A percentile compares a stretch with the other conserved stretches of the same genome.
These are phyloP conservation scores for Pilatotrama ljubarskyi DNA, from an alignment of 768 basidiomycete species.

Conservation along the genomic window DNA sequence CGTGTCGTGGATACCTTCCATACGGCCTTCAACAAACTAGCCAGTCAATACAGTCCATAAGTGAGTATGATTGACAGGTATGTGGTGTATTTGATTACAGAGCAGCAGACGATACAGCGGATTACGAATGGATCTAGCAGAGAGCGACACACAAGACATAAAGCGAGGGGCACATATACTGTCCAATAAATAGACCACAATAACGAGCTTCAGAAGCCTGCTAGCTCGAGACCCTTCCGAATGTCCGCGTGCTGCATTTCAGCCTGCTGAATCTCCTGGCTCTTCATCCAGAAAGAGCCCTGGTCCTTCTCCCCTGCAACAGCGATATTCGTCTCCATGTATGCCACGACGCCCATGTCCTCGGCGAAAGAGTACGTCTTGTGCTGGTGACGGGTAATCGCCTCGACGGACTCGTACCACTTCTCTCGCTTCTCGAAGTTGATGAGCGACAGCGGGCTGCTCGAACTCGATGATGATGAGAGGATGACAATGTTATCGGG, in stretches of 20 bases:
- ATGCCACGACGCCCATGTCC: constrained; percentile 45
- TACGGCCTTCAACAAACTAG: background rate
- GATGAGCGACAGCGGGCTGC: constrained; percentile 34
- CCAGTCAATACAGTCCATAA: background rate
- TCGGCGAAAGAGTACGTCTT: constrained; percentile 50
- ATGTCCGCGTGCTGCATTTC: constrained; percentile 66
- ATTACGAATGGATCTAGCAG: constrained; percentile 3
- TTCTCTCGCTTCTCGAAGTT: constrained; percentile 57
- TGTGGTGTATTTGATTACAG: constrained; percentile 3
- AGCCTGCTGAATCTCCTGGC: constrained; percentile 57
- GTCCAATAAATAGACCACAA: constrained; percentile 13
- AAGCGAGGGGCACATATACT: background rate
- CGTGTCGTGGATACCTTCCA: background rate
- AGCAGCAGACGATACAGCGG: constrained; percentile 1
- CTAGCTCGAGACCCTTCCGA: constrained; percentile 64
- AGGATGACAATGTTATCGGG: constrained; percentile 35
- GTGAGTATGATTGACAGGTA: background rate
- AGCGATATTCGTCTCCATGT: constrained; percentile 49
- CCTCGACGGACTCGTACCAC: constrained; percentile 54
- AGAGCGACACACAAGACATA: background rate
- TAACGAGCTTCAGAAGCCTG: constrained; percentile 51
- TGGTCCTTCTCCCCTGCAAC: constrained; percentile 42
- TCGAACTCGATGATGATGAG: constrained; percentile 15
- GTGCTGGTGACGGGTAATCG: constrained; percentile 59
- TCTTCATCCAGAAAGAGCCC: constrained; percentile 57